Conservation (phyloP, 805 yeast genomes). For the Monosporozyma unispora region DNA sequence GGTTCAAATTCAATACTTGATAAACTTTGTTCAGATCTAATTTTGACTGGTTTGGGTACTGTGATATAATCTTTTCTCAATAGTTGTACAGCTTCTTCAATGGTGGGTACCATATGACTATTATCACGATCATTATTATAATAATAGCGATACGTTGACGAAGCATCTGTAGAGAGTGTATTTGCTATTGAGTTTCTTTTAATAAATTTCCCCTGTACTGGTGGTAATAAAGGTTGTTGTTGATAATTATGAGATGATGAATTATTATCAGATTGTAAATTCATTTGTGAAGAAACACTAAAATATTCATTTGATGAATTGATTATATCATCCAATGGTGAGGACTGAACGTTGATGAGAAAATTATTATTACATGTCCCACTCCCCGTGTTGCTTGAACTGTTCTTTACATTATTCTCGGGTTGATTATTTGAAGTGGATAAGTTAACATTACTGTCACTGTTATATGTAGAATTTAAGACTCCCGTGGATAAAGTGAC, state of each 20-base stretch:
- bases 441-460: neutral
- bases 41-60: neutral
- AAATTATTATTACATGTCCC: neutral
- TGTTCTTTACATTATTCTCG: neutral
- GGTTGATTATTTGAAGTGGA: neutral
- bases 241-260: neutral
- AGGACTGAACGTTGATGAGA: neutral
- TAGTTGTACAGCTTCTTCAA: slow-evolving; percentile 17
- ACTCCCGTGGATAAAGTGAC: slow-evolving; percentile 10
- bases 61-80: slow-evolving; percentile 10
- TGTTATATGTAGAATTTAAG: slow-evolving; percentile 2
- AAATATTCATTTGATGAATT: slow-evolving; percentile 1
- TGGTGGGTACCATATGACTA: slow-evolving; percentile 4
- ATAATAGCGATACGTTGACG: neutral
- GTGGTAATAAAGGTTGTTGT: neutral
- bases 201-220: neutral
- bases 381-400: neutral
- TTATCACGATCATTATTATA: neutral
- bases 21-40: slow-evolving; percentile 1
- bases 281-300: neutral
- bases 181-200: neutral
- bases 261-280: neutral
- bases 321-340: neutral
- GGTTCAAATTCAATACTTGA: slow-evolving; percentile 9
- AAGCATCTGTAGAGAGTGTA: neutral